Evolutionary conservation across 108 stramenopile genomes (phyloP).

Genomic region (Stephanodiscus minutulus): DNA sequence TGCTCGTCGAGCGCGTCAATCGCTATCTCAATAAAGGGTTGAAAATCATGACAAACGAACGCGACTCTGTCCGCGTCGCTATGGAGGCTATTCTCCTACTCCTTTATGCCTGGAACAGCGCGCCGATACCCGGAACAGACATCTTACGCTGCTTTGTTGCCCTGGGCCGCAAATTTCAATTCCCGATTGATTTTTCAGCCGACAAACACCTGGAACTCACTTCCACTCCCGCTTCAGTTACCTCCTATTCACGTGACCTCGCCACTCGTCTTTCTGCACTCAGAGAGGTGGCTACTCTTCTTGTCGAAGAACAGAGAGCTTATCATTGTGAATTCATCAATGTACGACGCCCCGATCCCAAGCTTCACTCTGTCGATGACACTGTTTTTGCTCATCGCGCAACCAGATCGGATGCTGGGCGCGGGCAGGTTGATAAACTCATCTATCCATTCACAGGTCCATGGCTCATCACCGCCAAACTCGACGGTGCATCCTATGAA

Average conservation of each 20-base stretch:
- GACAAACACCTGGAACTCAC: not conserved
- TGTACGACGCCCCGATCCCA: too few relatives aligned
- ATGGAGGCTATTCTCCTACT: too few relatives aligned
- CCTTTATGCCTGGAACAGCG: too few relatives aligned
- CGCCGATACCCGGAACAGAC: slow-evolving; percentile 2
- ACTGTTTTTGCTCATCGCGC: not conserved
- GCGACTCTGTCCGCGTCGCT: not conserved
- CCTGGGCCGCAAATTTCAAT: too few relatives aligned
- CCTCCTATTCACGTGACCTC: too few relatives aligned
- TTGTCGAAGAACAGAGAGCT: not conserved
- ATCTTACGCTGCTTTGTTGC: slow-evolving; percentile 6
- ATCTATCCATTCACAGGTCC: not conserved
- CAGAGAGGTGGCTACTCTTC: not conserved
- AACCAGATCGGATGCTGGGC: not conserved
- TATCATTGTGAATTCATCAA: not conserved
- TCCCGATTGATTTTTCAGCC: not conserved
- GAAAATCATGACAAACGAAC: not conserved
- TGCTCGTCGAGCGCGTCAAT: slow-evolving; percentile 9
- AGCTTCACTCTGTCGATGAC: too few relatives aligned
- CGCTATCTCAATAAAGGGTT: too few relatives aligned
- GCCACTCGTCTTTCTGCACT: not conserved
- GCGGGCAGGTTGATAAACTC: not conserved
- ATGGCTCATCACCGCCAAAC: not conserved
- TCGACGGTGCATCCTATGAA: not conserved
- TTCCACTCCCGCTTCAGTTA: too few relatives aligned